phyloP scores from a whole-genome alignment of 2,329 filamentous ascomycete species.

The Phialemonium atrogriseum region DNA sequence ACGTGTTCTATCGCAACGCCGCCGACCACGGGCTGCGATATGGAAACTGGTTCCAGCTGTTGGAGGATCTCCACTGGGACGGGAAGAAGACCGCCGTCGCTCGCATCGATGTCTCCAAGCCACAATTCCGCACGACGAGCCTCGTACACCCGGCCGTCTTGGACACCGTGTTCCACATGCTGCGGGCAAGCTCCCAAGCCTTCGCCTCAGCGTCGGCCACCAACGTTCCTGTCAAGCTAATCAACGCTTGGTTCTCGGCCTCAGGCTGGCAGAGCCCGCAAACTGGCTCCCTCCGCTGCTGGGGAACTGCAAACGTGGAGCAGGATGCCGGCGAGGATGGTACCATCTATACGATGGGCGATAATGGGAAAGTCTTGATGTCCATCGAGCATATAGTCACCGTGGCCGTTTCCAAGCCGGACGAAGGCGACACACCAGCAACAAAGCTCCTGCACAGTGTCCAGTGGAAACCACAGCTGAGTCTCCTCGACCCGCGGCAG shows the following conservation, averaged over 20 bases:
- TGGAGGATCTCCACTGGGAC: conserved; percentile 22
- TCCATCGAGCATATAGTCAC: conserved; percentile 16
- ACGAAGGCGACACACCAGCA: conserved; percentile 2
- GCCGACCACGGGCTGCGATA: conserved; percentile 20
- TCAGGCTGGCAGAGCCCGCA: conserved; percentile 21
- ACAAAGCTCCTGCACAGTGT: conserved; percentile 24
- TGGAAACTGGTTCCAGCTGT: conserved; percentile 20
- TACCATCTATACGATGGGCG: conserved; percentile 18
- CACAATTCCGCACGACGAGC: conserved; percentile 12
- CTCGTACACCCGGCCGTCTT: conserved; percentile 28
- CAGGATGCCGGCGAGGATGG: conserved; percentile 16
- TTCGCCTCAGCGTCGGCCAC: conserved; percentile 10
- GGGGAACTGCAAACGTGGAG: conserved; percentile 11
- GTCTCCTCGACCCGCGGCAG: conserved; percentile 20
- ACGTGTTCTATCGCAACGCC: conserved; percentile 19
- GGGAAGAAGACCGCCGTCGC: conserved; percentile 13
- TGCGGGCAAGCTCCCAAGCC: conserved; percentile 15
- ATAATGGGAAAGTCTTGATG: conserved; percentile 20
- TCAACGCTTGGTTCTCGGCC: conserved; percentile 23
- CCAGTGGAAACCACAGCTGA: conserved; percentile 29
- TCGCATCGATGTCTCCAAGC: conserved; percentile 13
- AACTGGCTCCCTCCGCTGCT: conserved; percentile 16
- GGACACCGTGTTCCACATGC: conserved; percentile 24
- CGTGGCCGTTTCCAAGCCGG: conserved; percentile 15
- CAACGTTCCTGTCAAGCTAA: conserved; percentile 21